Base-by-base conservation (phyloP, 2,329 filamentous ascomycete genomes). In the Aspergillus sergii region DNA sequence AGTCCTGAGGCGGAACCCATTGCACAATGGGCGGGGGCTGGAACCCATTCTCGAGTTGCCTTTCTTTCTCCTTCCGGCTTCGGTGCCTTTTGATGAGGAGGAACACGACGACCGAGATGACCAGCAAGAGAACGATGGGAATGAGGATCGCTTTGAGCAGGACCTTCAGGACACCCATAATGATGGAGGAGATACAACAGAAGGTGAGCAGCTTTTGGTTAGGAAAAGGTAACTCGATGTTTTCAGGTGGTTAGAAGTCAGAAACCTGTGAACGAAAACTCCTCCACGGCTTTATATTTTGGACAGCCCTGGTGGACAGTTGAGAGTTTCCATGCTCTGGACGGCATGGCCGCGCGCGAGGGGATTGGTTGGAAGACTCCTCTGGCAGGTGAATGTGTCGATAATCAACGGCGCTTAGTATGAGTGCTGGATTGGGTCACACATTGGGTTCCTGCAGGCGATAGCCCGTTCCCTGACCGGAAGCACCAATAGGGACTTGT, bases 121-220 rank as follows among this genome's bases (percentile, higher is more conserved):
- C 51, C 3, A 55, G 32, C 2, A 55, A 32, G 1, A 39, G 30
- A 4, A 55, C 34, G n/a, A 55, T 55, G 19, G 51, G 51, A 10
- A 55, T 55, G 51, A 55, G 32, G 21, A 55, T 55, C 8, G 51
- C 51, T 55, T 55, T 55, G 10, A 55, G 32, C n/a, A 39, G n/a
- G 12, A 55, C 36, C 34, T 55, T 55, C 8, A 55, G 5, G 6
- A 39, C 19, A 39, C 51, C 51, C 51, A 55, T 55, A 4, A 12
- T 36, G 4, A 1, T 36, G 21, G 19, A 21, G 19, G 8, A 5
- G 5, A 28, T 28, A 1, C 26, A 28, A 28, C 7, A 53, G 10
- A 53, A 19, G 26, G 23, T 23, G 45, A 23, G 14, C 21, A 12
- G 28, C 26, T 32, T 30, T 21, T 34, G 14, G 5, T 12, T 12